phyloP scores from a whole-genome alignment of 1,284 basidiomycete species.

The Ceratobasidium sp. region DNA sequence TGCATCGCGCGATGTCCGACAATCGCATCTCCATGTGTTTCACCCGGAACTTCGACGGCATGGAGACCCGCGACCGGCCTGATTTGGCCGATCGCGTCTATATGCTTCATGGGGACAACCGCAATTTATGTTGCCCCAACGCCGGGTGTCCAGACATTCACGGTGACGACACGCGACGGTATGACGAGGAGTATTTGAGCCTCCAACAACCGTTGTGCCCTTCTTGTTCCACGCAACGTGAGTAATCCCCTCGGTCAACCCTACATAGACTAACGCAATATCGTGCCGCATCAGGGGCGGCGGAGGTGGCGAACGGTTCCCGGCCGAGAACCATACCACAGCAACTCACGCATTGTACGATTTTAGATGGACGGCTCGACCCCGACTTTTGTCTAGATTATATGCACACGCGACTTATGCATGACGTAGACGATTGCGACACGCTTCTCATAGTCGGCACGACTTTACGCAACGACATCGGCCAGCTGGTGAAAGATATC shows the following conservation, averaged over 20 bases:
- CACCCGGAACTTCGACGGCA: neutral
- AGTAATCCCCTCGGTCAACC: neutral
- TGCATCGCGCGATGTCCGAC: neutral
- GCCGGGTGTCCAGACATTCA: neutral
- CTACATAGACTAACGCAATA: neutral
- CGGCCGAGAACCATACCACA: neutral
- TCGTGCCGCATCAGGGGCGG: neutral
- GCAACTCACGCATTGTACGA: neutral
- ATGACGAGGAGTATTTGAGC: neutral
- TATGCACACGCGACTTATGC: neutral
- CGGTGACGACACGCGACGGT: neutral
- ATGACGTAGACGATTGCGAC: neutral
- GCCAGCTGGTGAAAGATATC: neutral
- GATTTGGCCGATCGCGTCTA: neutral
- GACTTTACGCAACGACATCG: neutral
- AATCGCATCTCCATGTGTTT: neutral
- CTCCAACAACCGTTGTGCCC: neutral
- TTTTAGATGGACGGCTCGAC: neutral
- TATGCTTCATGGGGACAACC: constrained; percentile 16
- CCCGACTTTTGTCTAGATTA: neutral
- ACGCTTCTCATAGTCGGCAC: neutral
- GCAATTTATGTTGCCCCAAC: neutral
- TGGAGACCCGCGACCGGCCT: neutral
- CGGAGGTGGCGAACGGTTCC: neutral
- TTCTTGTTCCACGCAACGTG: neutral